A percentile compares a stretch with the other conserved stretches of the same genome.
Conservation (phyloP, 2,329 filamentous ascomycete genomes). For the Purpureocillium takamizusanense region DNA sequence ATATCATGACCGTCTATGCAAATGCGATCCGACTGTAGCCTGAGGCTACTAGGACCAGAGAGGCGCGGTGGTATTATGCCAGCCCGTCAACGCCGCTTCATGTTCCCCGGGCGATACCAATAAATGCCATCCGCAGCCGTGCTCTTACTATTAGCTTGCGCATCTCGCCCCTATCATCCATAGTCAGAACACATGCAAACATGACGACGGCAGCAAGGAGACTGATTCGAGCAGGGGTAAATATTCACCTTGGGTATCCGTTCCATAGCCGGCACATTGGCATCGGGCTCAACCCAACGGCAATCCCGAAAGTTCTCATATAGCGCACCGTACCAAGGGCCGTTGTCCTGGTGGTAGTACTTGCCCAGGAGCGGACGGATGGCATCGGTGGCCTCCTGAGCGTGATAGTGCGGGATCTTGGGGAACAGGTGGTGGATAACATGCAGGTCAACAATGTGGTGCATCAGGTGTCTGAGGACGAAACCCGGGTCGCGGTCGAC, state of each 20-base stretch:
- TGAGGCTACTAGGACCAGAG: background rate
- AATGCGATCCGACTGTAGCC: too few relatives aligned
- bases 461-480: slow-evolving; percentile 52
- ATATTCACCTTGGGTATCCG: background rate
- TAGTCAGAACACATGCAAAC: background rate
- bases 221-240: background rate
- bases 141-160: background rate
- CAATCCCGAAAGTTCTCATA: background rate
- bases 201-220: background rate
- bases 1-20: too few relatives aligned
- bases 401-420: slow-evolving; percentile 34
- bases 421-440: slow-evolving; percentile 52
- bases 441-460: slow-evolving; percentile 51
- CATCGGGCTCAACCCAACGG: background rate
- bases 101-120: background rate
- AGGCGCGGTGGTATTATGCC: too few relatives aligned
- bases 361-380: slow-evolving; percentile 87
- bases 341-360: slow-evolving; percentile 59
- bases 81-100: background rate
- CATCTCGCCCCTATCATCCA: too few relatives aligned
- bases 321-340: background rate
- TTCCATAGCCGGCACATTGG: background rate
- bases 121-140: background rate
- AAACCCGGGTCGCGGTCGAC: slow-evolving; percentile 56
- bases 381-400: slow-evolving; percentile 42